Conservation (phyloP, 306 rosid genomes). For the Pyrus communis region DNA sequence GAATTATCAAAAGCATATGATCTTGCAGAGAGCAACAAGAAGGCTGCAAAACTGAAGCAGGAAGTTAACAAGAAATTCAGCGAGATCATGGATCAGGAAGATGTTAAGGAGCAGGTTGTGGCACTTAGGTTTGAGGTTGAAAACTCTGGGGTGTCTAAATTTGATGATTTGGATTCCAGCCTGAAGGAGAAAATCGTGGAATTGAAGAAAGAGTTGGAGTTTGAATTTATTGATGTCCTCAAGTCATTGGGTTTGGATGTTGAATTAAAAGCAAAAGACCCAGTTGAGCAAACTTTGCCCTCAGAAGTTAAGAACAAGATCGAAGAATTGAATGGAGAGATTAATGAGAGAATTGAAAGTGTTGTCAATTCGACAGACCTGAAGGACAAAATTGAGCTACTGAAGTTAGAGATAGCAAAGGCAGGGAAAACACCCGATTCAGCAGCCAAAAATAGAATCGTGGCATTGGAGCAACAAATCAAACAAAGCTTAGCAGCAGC, state of each 20-base stretch:
- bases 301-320: slow-evolving; percentile 32
- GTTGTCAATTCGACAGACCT: slow-evolving; percentile 43
- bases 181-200: slow-evolving; percentile 47
- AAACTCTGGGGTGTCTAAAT: slow-evolving; percentile 34
- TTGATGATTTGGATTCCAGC: slow-evolving; percentile 44
- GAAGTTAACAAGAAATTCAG: slow-evolving; percentile 44
- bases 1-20: slow-evolving; percentile 50
- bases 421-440: slow-evolving; percentile 51
- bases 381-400: slow-evolving; percentile 51
- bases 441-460: slow-evolving; percentile 53
- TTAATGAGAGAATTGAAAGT: slow-evolving; percentile 41
- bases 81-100: slow-evolving; percentile 35
- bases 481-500: slow-evolving; percentile 53
- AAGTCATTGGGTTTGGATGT: slow-evolving; percentile 57
- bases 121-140: slow-evolving; percentile 52
- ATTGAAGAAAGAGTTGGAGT: slow-evolving; percentile 50
- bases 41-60: slow-evolving; percentile 40
- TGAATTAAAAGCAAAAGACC: slow-evolving; percentile 24
- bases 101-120: slow-evolving; percentile 48
- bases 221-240: slow-evolving; percentile 44
- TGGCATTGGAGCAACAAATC: slow-evolving; percentile 56
- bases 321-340: slow-evolving; percentile 46
- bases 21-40: slow-evolving; percentile 27
- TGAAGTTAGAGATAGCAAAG: slow-evolving; percentile 64
- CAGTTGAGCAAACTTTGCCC: slow-evolving; percentile 21